Evolutionary conservation across 768 basidiomycete species (phyloP), one percentile per base, ranked within the genome.

Genomic region (Boletus patriciae): DNA sequence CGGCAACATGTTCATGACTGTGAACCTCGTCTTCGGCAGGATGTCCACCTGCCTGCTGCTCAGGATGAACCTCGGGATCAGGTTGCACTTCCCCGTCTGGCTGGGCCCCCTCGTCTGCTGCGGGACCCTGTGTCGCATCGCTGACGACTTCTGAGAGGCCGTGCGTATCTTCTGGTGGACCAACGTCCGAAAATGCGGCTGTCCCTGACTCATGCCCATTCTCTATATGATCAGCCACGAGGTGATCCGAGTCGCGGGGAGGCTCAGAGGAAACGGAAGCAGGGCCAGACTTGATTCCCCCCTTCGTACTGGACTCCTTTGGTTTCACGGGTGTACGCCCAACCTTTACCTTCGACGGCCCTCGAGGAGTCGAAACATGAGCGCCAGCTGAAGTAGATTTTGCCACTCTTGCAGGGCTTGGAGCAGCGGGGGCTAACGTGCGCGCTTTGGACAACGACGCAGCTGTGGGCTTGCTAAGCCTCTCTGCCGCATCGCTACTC

Each of bases 381-480:
- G 68, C 59, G 50, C 73, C 74, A 33, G 62, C 21, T 52, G 70
- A 53, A 45, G 69, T 59, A 21, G 74, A 62, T 45, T 74, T 67
- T 11, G 69, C 56, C 12, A 78, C 58, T 42, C 58, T 62, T 6
- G 65, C 53, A 34, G 70, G 64, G 25, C 62, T 66, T 13, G 58
- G 45, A 40, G 27, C 48, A 33, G 59, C 15, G 25, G 63, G 47
- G 9, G 46, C 63, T 4, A 70, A 59, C n/a, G 76, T 59, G 18
- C 85, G 80, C 21, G 81, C 82, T 66, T 83, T 86, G 23, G 83
- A 84, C 55, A 88, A 66, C 2, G 88, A 89, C 27, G 90, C 86
- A 11, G 89, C 88, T 1, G 90, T 92, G n/a, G 90, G 90, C 70
- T 90, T 90, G 71, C 83, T 89, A 42, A 92, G 75, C 49, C 90